Evolutionary conservation across 2,329 filamentous ascomycete species (phyloP).

Genomic region (Calonectria leucothoes): DNA sequence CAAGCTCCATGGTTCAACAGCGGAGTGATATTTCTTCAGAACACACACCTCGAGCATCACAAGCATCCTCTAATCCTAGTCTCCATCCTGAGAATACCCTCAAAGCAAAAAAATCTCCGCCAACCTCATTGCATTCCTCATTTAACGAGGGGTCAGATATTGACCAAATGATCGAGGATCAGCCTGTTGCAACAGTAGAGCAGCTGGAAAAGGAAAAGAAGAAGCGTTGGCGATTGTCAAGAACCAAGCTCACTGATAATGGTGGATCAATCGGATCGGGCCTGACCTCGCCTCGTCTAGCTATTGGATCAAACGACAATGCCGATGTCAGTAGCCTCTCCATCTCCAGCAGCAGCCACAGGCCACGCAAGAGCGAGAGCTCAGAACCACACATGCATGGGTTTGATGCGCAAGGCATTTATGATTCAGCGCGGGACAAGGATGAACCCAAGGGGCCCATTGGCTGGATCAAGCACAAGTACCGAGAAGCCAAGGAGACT

Average conservation of each 20-base stretch:
- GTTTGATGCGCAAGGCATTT: constrained; percentile 52
- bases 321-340: constrained; percentile 77
- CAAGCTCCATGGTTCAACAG: constrained; percentile 32
- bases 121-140: constrained; percentile 80
- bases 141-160: constrained; percentile 86
- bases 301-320: constrained; percentile 70
- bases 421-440: constrained; percentile 55
- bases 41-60: constrained; percentile 58
- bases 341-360: constrained; percentile 70
- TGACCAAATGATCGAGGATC: constrained; percentile 75
- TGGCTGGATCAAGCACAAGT: constrained; percentile 70
- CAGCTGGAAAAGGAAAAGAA: constrained; percentile 75
- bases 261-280: constrained; percentile 54
- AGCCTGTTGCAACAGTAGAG: constrained; percentile 49
- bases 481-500: constrained; percentile 69
- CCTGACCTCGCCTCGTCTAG: constrained; percentile 57
- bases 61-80: constrained; percentile 54
- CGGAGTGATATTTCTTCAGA: constrained; percentile 54
- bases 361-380: constrained; percentile 62
- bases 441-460: constrained; percentile 65
- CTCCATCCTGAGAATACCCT: constrained; percentile 62
- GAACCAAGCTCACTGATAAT: constrained; percentile 68
- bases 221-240: constrained; percentile 78
- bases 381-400: constrained; percentile 57
- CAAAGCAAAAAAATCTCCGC: constrained; percentile 77